Percentiles rank a stretch among this genome's conserved stretches.
Evolutionary conservation across 1,139 yeast genomes (phyloP).

Genomic region (Diutina sp.): DNA sequence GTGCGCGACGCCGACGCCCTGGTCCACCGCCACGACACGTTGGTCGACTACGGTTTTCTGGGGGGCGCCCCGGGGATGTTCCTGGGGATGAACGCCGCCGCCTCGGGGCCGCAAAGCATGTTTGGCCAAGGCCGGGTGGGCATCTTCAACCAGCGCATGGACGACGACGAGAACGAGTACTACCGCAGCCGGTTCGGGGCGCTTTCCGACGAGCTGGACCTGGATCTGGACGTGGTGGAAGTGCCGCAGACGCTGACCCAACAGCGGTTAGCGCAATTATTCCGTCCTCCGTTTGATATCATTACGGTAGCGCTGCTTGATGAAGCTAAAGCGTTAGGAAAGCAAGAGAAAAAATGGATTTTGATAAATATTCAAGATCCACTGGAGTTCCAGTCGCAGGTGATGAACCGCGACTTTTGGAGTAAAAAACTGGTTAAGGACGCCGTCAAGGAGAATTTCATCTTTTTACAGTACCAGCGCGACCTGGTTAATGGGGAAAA

Average conservation of each 20-base stretch:
- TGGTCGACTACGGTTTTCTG: conserved; percentile 29
- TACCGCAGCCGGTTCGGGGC: neutral
- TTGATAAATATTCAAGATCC: conserved; percentile 79
- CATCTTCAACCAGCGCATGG: conserved; percentile 30
- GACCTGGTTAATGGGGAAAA: conserved; percentile 65
- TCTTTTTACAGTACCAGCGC: conserved; percentile 70
- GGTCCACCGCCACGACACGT: conserved; percentile 69
- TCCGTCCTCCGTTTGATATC: conserved; percentile 89
- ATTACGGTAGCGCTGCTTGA: conserved; percentile 58
- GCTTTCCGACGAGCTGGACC: neutral
- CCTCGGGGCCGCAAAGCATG: conserved; percentile 15
- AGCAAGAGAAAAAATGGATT: conserved; percentile 62
- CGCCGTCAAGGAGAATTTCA: conserved; percentile 51
- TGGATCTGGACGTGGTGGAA: conserved; percentile 2
- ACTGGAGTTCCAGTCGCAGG: conserved; percentile 78
- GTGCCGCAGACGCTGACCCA: conserved; percentile 43
- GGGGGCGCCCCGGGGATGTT: neutral
- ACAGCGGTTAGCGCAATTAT: conserved; percentile 61
- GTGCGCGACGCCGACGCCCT: conserved; percentile 64
- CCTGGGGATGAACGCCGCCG: neutral
- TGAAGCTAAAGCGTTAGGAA: conserved; percentile 57
- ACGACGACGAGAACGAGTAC: conserved; percentile 15
- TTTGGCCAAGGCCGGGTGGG: conserved; percentile 31
- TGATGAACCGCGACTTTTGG: conserved; percentile 90
- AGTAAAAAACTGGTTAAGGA: conserved; percentile 55